phyloP scores from a whole-genome alignment of 2,329 filamentous ascomycete genomes.

The Ceratocystis destructans region DNA sequence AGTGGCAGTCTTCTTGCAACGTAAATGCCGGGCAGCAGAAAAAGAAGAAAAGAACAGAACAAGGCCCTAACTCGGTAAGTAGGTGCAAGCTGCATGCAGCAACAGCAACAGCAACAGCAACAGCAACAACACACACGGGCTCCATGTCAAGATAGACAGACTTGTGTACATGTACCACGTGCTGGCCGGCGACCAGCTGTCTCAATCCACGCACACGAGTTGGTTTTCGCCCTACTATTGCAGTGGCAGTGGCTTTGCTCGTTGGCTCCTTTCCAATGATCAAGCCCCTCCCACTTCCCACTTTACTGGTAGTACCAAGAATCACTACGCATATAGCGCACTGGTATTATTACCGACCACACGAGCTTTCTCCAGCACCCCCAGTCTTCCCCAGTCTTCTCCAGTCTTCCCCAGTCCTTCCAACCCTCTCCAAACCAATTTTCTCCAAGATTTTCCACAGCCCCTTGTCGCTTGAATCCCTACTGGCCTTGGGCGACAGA shows the following conservation, averaged over 20 bases:
- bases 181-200: neutral
- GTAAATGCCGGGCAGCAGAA: neutral
- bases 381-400: too few species aligned
- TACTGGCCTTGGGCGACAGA: neutral
- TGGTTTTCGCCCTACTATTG: neutral
- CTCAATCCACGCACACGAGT: neutral
- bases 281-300: neutral
- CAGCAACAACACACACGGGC: neutral
- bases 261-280: neutral
- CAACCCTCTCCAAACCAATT: neutral
- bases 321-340: too few species aligned
- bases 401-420: neutral
- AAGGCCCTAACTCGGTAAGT: too few species aligned
- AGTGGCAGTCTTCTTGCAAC: neutral
- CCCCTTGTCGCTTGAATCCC: neutral
- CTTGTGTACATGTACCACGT: neutral
- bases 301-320: neutral
- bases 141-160: neutral
- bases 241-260: neutral
- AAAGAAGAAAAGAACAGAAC: neutral
- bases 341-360: neutral
- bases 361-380: neutral
- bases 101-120: too few species aligned
- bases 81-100: too few species aligned
- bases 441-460: neutral